Conservation (phyloP, 1,284 basidiomycete genomes). For the Xerocomus cyaneibrunnescens region DNA sequence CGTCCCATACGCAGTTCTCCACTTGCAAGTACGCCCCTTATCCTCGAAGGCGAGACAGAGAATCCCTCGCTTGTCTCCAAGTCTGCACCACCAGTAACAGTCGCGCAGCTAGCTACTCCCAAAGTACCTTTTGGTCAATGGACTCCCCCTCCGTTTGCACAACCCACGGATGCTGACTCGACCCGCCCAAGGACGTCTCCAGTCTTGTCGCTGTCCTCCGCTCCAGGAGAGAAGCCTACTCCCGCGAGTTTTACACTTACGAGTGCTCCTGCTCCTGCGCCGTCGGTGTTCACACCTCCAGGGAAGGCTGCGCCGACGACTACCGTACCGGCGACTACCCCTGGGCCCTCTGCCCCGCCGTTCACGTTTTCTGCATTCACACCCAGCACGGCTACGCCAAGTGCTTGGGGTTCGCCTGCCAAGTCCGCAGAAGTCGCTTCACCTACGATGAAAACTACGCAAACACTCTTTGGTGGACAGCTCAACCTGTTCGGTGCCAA, state of each 20-base stretch:
- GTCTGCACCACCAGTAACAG: slow-evolving; percentile 23
- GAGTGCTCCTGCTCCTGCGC: neutral
- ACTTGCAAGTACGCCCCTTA: slow-evolving; percentile 50
- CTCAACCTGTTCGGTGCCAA: slow-evolving; percentile 7
- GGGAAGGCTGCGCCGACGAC: neutral
- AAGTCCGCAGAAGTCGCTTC: slow-evolving; percentile 12
- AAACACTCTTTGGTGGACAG: slow-evolving; percentile 12
- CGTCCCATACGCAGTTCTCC: slow-evolving; percentile 64
- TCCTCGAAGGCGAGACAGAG: slow-evolving; percentile 39
- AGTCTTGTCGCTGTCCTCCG: slow-evolving; percentile 20
- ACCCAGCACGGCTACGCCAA: neutral
- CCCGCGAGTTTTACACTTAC: slow-evolving; percentile 8
- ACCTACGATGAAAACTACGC: neutral
- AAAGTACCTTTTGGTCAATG: slow-evolving; percentile 38
- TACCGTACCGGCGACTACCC: neutral
- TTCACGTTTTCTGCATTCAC: slow-evolving; percentile 7
- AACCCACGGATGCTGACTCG: slow-evolving; percentile 18
- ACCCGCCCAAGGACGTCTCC: slow-evolving; percentile 46
- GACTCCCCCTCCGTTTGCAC: slow-evolving; percentile 9
- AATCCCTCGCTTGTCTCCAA: slow-evolving; percentile 28
- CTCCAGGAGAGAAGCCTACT: slow-evolving; percentile 11
- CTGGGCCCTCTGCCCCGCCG: neutral
- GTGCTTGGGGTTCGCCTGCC: slow-evolving; percentile 6
- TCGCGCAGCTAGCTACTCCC: slow-evolving; percentile 37
- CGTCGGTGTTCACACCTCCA: neutral